A percentile compares a stretch with the other conserved stretches of the same genome.
Evolutionary conservation across 768 basidiomycete species (phyloP).

Genomic region (Inosperma sp.): DNA sequence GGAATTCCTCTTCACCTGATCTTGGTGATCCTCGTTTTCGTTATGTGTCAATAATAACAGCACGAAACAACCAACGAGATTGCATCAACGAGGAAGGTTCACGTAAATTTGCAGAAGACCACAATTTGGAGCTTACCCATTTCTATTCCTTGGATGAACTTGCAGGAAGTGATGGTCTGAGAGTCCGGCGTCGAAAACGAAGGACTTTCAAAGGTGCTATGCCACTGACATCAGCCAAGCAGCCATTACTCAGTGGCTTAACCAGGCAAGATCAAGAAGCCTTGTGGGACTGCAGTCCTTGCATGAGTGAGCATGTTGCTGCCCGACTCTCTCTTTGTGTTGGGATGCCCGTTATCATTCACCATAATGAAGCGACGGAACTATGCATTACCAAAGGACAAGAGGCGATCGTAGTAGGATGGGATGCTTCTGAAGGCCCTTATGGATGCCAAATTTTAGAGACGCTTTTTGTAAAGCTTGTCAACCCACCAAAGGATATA

Average conservation of each 20-base stretch:
- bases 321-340: conserved; percentile 23
- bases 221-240: neutral
- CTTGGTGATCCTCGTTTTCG: conserved; percentile 17
- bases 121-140: conserved; percentile 16
- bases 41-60: conserved; percentile 33
- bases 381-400: conserved; percentile 34
- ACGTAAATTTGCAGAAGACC: conserved; percentile 27
- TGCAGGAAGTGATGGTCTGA: neutral
- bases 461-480: conserved; percentile 27
- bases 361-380: conserved; percentile 31
- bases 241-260: conserved; percentile 1
- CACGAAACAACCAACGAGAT: conserved; percentile 30
- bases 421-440: conserved; percentile 17
- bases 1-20: conserved; percentile 14
- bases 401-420: conserved; percentile 26
- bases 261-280: neutral
- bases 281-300: conserved; percentile 12
- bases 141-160: conserved; percentile 28
- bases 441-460: conserved; percentile 19
- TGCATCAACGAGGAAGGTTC: conserved; percentile 26
- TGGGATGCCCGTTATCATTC: conserved; percentile 32
- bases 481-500: conserved; percentile 21
- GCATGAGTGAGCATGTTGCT: conserved; percentile 16
- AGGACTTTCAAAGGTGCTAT: neutral
- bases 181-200: neutral